These are phyloP conservation scores for Fusarium zealandicum DNA, from an alignment of 2,329 filamentous ascomycete genomes.

Conservation along the genomic window DNA sequence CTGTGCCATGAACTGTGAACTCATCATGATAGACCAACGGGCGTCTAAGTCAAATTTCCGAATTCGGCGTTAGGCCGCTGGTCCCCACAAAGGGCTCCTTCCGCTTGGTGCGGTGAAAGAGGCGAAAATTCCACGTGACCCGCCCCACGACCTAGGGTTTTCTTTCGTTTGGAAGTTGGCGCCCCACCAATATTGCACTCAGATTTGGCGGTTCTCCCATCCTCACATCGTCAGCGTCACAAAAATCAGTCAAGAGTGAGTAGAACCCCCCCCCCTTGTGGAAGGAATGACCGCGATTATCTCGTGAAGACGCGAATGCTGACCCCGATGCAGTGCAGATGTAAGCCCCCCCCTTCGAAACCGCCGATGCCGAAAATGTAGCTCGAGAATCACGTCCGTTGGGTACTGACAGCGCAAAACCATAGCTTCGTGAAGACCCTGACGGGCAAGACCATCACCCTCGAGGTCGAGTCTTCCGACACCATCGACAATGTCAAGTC, in stretches of 20 bases:
- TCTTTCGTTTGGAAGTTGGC: constrained; percentile 40
- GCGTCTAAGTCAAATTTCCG: background rate
- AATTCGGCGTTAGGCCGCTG: constrained; percentile 2
- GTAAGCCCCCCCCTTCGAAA: constrained; percentile 61
- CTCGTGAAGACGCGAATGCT: constrained; percentile 30
- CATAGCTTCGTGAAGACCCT: constrained; percentile 99
- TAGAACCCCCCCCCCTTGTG: constrained; percentile 39
- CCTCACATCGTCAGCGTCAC: constrained; percentile 56
- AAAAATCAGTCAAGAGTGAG: constrained; percentile 67
- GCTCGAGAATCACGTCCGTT: constrained; percentile 15
- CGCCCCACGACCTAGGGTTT: constrained; percentile 48
- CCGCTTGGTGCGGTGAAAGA: background rate
- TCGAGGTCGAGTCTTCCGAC: constrained; percentile 98
- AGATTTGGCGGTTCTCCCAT: constrained; percentile 46
- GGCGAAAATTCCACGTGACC: constrained; percentile 41
- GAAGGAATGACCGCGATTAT: constrained; percentile 14
- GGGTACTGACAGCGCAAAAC: constrained; percentile 42
- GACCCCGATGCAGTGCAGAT: constrained; percentile 76
- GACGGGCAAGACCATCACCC: constrained; percentile 99
- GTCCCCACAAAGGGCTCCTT: constrained; percentile 1
- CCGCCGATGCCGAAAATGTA: constrained; percentile 33
- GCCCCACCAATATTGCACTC: constrained; percentile 56
- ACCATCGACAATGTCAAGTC: constrained; percentile 99
- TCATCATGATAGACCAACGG: background rate
- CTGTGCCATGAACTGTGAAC: constrained; percentile 8